These are phyloP conservation scores for Paralagenidium karlingii DNA, from an alignment of 352 stramenopile genomes.

Conservation along the genomic window DNA sequence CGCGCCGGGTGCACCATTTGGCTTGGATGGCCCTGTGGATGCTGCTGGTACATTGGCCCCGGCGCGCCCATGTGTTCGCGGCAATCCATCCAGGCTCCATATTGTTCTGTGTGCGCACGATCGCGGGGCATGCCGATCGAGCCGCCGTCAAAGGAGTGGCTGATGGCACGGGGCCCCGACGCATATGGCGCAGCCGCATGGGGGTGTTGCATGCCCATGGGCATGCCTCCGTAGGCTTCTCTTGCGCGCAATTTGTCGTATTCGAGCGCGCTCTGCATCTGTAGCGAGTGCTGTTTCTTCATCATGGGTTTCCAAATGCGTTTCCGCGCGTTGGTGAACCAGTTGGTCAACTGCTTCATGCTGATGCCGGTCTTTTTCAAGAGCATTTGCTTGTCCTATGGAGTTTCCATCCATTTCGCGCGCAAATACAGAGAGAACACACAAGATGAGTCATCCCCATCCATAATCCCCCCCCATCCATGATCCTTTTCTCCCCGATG, in stretches of 20 bases:
- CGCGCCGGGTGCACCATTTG: constrained; percentile 18
- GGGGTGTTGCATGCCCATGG: too few species aligned
- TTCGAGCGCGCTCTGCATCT: constrained; percentile 61
- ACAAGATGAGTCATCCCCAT: too few species aligned
- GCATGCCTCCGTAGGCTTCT: constrained; percentile 18
- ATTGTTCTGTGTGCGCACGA: background rate
- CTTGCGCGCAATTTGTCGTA: constrained; percentile 35
- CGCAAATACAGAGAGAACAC: too few species aligned
- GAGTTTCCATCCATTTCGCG: too few species aligned
- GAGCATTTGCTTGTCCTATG: constrained; percentile 81
- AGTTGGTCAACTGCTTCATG: constrained; percentile 87
- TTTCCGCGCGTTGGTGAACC: constrained; percentile 84
- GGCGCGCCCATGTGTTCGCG: background rate
- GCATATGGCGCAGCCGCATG: too few species aligned
- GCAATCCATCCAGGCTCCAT: too few species aligned
- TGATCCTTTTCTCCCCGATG: background rate
- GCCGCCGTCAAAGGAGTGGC: constrained; percentile 61
- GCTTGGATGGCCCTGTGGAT: constrained; percentile 1
- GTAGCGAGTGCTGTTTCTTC: constrained; percentile 64
- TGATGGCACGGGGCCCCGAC: constrained; percentile 17
- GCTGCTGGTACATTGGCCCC: constrained; percentile 12
- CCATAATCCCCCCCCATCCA: too few species aligned
- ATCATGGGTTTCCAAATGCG: constrained; percentile 87
- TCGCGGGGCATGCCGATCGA: constrained; percentile 19
- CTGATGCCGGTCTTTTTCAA: constrained; percentile 83